Evolutionary conservation across 352 stramenopile genomes (phyloP).

Genomic region (Phytophthora melonis): DNA sequence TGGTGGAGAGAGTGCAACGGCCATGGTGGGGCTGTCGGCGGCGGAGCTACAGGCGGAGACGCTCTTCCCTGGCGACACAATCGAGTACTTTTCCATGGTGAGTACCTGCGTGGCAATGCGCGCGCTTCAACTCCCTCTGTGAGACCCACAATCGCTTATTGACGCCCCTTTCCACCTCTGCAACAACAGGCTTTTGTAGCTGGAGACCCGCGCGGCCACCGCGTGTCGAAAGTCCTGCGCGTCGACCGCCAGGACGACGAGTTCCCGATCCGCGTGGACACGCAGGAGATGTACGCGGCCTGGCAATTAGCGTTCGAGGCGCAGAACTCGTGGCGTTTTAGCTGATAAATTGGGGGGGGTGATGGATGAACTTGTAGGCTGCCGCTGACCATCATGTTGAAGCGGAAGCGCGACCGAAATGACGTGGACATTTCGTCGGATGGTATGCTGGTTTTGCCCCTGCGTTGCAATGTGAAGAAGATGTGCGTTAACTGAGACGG

Average conservation of each 20-base stretch:
- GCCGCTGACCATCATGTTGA: slow-evolving; percentile 74
- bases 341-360: not conserved
- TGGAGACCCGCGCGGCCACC: slow-evolving; percentile 72
- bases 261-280: slow-evolving; percentile 74
- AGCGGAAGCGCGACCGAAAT: slow-evolving; percentile 67
- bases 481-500: slow-evolving; percentile 9
- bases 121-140: not conserved
- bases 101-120: not conserved
- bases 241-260: slow-evolving; percentile 53
- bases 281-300: slow-evolving; percentile 67
- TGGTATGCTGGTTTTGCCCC: slow-evolving; percentile 37
- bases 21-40: slow-evolving; percentile 55
- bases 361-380: slow-evolving; percentile 43
- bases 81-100: slow-evolving; percentile 86
- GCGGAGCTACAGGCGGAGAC: slow-evolving; percentile 65
- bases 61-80: slow-evolving; percentile 75
- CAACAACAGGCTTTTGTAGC: slow-evolving; percentile 69
- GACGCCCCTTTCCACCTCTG: not conserved
- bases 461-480: not conserved
- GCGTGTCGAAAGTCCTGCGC: slow-evolving; percentile 66
- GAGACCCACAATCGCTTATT: slow-evolving; percentile 14
- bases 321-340: not conserved
- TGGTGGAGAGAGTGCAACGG: slow-evolving; percentile 16
- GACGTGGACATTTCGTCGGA: slow-evolving; percentile 52
- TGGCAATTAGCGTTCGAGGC: not conserved